Conservation (phyloP, 176 grass and related monocot genomes). For the Secale cereale region DNA sequence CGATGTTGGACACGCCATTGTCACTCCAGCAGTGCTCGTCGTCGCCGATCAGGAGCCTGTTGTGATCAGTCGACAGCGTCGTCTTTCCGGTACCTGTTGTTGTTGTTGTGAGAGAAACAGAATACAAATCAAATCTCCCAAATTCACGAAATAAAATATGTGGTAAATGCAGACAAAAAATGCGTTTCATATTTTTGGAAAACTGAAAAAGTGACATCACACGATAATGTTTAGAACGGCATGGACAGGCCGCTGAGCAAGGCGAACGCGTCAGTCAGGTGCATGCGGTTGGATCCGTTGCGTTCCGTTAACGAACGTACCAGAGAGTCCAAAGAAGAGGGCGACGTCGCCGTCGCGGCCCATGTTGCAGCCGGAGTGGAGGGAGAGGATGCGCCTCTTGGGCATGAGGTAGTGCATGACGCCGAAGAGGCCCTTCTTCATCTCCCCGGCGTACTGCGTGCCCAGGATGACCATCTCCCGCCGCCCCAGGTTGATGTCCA, state of each 20-base stretch:
- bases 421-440: slow-evolving; percentile 99
- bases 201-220: neutral
- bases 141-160: neutral
- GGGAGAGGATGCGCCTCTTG: slow-evolving; percentile 81
- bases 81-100: slow-evolving; percentile 86
- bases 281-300: neutral
- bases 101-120: neutral
- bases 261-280: neutral
- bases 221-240: neutral
- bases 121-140: neutral
- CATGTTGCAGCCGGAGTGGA: slow-evolving; percentile 99
- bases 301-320: slow-evolving; percentile 36
- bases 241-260: neutral
- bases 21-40: slow-evolving; percentile 99
- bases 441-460: slow-evolving; percentile 99
- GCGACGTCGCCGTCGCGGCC: slow-evolving; percentile 92
- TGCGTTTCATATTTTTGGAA: neutral
- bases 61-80: slow-evolving; percentile 91
- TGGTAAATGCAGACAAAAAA: neutral
- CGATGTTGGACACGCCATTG: slow-evolving; percentile 90
- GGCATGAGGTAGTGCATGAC: slow-evolving; percentile 99
- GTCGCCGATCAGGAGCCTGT: slow-evolving; percentile 80
- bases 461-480: slow-evolving; percentile 99
- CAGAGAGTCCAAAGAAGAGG: slow-evolving; percentile 99
- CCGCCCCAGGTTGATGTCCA: slow-evolving; percentile 89